Base-by-base conservation (phyloP, 176 grass and related monocot genomes). In the Oropetium thomaeum region DNA sequence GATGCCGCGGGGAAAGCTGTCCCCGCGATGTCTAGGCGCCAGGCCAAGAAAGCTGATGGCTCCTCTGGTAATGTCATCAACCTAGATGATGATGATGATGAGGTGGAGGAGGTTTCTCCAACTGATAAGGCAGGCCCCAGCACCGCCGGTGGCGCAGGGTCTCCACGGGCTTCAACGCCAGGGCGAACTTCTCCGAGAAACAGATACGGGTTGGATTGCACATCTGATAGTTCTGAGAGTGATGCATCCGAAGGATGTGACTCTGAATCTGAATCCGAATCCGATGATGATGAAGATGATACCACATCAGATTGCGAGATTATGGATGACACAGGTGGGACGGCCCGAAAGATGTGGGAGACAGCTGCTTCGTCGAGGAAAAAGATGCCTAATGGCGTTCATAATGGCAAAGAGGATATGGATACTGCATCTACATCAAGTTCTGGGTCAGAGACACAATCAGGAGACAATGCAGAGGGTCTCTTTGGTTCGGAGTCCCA, bases 81-180 rank as follows among this genome's bases (percentile, higher is more conserved):
- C 61, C 66, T 99, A 73, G 96, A 94, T 76, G 96, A 98, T 6
- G 84, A 94, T 14, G 95, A 97, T 0, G 84, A 93, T 16, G 95
- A 91, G 0, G 65, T 65, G 17, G 70, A 90, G 10, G 83, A 59
- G 1, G 69, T 33, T 3, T 31, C 33, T 27, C 13, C 63, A 8
- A 45, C 59, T 48, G 65, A 47, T 47, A 62, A 74, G 58, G 67
- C 73, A 34, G 82, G 79, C 8, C 71, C 69, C 20, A 76, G 79
- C 74, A 63, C 38, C 0, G 53, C 38, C 15, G 19, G 28, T 1
- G 47, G 27, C 28, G 37, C 62, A 28, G 43, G 58, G 26, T 67
- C 82, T 30, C 86, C 67, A 19, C 31, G 22, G 0, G 31, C 47
- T 1, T 49, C 48, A 22, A 80, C 76, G 1, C 82, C 78, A 2